These are phyloP conservation scores for Aphanomyces invadans DNA, from an alignment of 352 stramenopile genomes.

Conservation along the genomic window DNA sequence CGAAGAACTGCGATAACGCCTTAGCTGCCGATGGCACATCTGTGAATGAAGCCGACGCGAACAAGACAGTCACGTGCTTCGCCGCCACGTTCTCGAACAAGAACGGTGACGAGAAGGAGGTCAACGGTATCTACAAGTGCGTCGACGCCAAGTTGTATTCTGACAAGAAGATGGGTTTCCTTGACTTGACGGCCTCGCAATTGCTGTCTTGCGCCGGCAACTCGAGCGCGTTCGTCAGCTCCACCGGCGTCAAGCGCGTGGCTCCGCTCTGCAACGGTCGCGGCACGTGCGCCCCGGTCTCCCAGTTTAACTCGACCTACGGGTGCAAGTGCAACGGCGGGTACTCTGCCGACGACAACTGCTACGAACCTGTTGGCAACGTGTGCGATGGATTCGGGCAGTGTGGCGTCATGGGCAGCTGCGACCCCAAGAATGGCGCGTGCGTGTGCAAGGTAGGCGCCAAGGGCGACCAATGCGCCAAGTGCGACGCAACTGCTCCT, in stretches of 20 bases:
- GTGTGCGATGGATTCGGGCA: constrained; percentile 65
- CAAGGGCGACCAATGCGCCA: constrained; percentile 58
- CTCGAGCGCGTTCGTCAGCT: constrained; percentile 30
- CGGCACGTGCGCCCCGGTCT: constrained; percentile 48
- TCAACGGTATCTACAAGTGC: constrained; percentile 34
- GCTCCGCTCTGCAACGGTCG: constrained; percentile 48
- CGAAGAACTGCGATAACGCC: constrained; percentile 46
- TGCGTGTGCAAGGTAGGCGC: constrained; percentile 57
- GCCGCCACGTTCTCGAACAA: constrained; percentile 4
- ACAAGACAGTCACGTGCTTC: constrained; percentile 22
- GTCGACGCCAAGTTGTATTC: constrained; percentile 48
- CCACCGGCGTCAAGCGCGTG: not conserved
- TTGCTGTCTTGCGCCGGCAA: constrained; percentile 22
- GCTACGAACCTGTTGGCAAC: constrained; percentile 55
- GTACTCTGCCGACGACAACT: constrained; percentile 54
- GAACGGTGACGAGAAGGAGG: not conserved
- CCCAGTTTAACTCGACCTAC: constrained; percentile 40
- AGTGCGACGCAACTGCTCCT: constrained; percentile 47
- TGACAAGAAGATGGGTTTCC: constrained; percentile 42
- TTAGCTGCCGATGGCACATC: constrained; percentile 38
- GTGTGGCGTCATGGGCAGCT: constrained; percentile 47
- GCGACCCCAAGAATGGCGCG: constrained; percentile 56
- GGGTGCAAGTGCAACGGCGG: constrained; percentile 64
- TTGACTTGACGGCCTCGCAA: constrained; percentile 39
- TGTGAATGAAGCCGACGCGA: not conserved